These are phyloP conservation scores for Acanthamoeba sp. DNA, from an alignment of 208 protist genomes.

Conservation along the genomic window DNA sequence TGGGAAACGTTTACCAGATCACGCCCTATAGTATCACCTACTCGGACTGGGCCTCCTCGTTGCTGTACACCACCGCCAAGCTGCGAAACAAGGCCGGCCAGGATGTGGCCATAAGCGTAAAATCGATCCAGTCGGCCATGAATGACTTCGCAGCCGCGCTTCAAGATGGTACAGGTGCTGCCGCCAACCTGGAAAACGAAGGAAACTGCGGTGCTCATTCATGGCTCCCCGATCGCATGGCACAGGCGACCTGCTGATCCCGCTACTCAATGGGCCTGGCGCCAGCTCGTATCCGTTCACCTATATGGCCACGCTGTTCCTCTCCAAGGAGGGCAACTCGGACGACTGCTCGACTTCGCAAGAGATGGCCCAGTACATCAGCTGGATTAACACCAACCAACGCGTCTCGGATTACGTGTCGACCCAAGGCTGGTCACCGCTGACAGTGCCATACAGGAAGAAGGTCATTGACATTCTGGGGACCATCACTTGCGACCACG, in stretches of 20 bases:
- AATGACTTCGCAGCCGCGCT: not conserved
- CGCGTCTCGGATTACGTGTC: not conserved
- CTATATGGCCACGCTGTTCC: not conserved
- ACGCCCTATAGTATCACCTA: not conserved
- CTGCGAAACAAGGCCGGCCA: not conserved
- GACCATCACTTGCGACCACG: not conserved
- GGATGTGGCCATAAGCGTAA: not conserved
- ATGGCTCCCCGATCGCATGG: too few species aligned
- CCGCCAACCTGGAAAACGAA: not conserved
- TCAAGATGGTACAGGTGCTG: constrained; percentile 11
- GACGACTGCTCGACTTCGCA: not conserved
- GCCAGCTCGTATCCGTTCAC: not conserved
- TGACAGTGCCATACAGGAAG: constrained; percentile 20
- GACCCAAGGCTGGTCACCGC: not conserved
- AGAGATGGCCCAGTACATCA: constrained; percentile 21
- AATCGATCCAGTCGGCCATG: not conserved
- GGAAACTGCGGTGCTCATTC: too few species aligned
- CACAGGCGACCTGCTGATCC: not conserved
- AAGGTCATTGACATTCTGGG: constrained; percentile 14
- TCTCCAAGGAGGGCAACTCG: not conserved
- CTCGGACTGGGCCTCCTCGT: not conserved
- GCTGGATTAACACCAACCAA: constrained; percentile 28
- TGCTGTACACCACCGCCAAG: not conserved
- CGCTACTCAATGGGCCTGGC: not conserved
- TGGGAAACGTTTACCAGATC: too few species aligned